Base-by-base conservation (phyloP, 805 yeast species). In the Brettanomyces bruxellensis region DNA sequence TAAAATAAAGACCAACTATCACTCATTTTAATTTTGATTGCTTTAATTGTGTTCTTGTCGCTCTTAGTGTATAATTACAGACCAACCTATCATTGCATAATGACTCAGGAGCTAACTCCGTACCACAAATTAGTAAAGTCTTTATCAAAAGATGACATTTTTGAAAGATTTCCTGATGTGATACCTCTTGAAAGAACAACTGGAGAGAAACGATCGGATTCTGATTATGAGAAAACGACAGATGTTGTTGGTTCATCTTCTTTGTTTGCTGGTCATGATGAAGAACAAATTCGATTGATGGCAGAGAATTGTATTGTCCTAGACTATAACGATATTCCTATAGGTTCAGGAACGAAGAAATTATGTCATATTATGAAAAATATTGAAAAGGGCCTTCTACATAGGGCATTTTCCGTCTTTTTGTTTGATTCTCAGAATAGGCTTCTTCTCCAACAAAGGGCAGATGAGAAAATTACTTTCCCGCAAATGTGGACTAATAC, bases 401-500 rank as follows among this genome's bases (percentile, higher is more conserved):
- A 93, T 68, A 78, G 99, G 55, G 98, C 98, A 0, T 93, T 93
- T 62, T 86, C 96, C 25, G 96, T 90, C n/a, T 93, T 93, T 57
- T 68, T 91, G 46, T 93, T 93, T 71, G 83, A 89, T 64, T 77
- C 76, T 23, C 78, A 86, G 40, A 80, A 81, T 49, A 75, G 84
- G 65, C 73, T 93, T 51, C 72, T 93, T 48, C 72, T 93, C 55
- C 99, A 93, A 69, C 97, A 91, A 69, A 80, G 99, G 56, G 98
- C 99, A 0, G 80, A 81, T 43, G 98, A 93, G 63, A 93, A 93
- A 65, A 93, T 93, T 68, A 93, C 99, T 1, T 93, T 93, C 66
- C 95, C 98, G 1, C 80, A 80, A 48, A 81, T 90, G 83, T 93
- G 99, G 99, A 93, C 99, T 25, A 93, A 93, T 65, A 93, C 99